Percentiles rank a stretch among this genome's conserved stretches.
Evolutionary conservation across 768 basidiomycete species (phyloP).

Genomic region (Ephemerocybe angulata): DNA sequence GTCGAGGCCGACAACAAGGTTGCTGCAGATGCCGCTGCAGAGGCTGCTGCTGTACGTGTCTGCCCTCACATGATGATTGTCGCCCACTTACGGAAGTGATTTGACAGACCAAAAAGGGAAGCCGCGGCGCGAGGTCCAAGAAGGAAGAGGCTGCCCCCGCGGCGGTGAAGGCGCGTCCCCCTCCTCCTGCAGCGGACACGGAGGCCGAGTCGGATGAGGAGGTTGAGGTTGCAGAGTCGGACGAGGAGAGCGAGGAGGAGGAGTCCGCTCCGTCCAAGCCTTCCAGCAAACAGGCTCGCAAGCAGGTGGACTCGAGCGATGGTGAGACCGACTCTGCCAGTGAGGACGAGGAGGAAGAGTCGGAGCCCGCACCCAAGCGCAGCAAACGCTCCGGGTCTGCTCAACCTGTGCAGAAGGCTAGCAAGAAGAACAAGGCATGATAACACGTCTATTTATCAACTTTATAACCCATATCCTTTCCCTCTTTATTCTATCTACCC

Average conservation of each 20-base stretch:
- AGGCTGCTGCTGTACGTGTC: slow-evolving; percentile 33
- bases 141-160: slow-evolving; percentile 21
- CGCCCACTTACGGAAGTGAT: slow-evolving; percentile 5
- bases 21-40: slow-evolving; percentile 39
- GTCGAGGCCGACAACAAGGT: slow-evolving; percentile 45
- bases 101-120: slow-evolving; percentile 31
- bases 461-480: not conserved
- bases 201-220: slow-evolving; percentile 35
- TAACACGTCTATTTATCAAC: not conserved
- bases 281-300: not conserved
- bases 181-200: slow-evolving; percentile 22
- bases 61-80: slow-evolving; percentile 1
- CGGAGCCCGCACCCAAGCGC: slow-evolving; percentile 28
- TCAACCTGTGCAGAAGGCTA: slow-evolving; percentile 23
- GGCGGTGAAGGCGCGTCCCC: slow-evolving; percentile 21
- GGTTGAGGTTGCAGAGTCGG: slow-evolving; percentile 28
- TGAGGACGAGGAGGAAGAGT: slow-evolving; percentile 10
- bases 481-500: not conserved
- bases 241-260: slow-evolving; percentile 29
- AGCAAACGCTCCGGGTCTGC: slow-evolving; percentile 20
- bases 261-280: slow-evolving; percentile 13
- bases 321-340: not conserved
- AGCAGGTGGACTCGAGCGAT: not conserved
- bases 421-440: slow-evolving; percentile 30
- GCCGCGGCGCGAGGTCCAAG: slow-evolving; percentile 20